Percentiles rank a stretch among this genome's conserved stretches.
phyloP scores from a whole-genome alignment of 1,284 basidiomycete species.

The Tilletia horrida region DNA sequence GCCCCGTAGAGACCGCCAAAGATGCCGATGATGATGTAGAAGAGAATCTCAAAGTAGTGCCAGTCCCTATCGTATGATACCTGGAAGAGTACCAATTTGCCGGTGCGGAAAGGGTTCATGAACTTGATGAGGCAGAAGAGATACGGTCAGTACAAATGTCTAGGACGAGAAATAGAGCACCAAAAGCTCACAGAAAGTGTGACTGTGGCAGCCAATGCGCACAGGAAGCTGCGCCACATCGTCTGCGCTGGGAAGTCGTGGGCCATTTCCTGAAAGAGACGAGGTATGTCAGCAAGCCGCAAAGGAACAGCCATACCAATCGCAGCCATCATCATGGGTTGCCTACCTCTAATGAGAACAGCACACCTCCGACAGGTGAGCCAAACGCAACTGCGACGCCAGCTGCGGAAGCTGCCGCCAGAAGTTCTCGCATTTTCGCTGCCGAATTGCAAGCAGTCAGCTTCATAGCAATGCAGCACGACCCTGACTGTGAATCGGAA shows the following conservation, averaged over 20 bases:
- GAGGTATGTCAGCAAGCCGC: slow-evolving; percentile 17
- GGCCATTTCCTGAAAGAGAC: slow-evolving; percentile 62
- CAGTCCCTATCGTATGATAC: slow-evolving; percentile 89
- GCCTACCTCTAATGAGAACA: slow-evolving; percentile 56
- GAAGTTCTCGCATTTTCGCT: slow-evolving; percentile 41
- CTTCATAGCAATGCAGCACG: slow-evolving; percentile 36
- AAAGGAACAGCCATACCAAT: slow-evolving; percentile 34
- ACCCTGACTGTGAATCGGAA: too few relatives aligned
- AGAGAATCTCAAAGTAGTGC: slow-evolving; percentile 72
- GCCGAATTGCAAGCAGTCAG: slow-evolving; percentile 21
- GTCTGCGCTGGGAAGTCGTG: slow-evolving; percentile 92
- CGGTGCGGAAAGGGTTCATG: slow-evolving; percentile 79
- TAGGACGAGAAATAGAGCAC: not conserved
- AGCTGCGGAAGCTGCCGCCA: slow-evolving; percentile 57
- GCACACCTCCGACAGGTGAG: slow-evolving; percentile 62
- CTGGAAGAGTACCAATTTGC: slow-evolving; percentile 64
- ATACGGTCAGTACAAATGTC: slow-evolving; percentile 57
- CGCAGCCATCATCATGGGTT: slow-evolving; percentile 56
- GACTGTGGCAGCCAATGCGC: slow-evolving; percentile 49
- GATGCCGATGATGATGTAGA: slow-evolving; percentile 83
- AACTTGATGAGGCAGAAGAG: slow-evolving; percentile 62
- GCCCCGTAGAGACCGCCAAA: slow-evolving; percentile 92
- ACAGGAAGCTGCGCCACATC: slow-evolving; percentile 49
- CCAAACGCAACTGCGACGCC: slow-evolving; percentile 66
- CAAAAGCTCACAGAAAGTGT: slow-evolving; percentile 34